Percentiles rank a stretch among this genome's conserved stretches.
phyloP scores from a whole-genome alignment of 2,329 filamentous ascomycete genomes.

The Talaromyces sp. region DNA sequence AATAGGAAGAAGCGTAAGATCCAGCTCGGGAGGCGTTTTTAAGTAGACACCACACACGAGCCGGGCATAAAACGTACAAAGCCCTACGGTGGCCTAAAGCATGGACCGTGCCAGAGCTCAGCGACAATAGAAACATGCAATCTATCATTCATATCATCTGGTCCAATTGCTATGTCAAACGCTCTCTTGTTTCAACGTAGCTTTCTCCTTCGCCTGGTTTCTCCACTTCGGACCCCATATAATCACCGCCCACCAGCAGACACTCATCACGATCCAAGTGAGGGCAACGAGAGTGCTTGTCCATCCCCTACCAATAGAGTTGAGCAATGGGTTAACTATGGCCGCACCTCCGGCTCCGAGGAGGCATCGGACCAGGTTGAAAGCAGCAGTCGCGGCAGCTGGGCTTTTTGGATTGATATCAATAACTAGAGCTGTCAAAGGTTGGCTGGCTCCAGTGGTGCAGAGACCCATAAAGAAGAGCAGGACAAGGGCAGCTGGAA shows the following conservation, averaged over 20 bases:
- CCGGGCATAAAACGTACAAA: no score
- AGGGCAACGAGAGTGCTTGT: conserved; percentile 20
- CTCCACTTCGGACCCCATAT: conserved; percentile 16
- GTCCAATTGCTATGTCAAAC: background rate
- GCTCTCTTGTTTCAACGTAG: background rate
- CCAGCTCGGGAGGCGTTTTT: no score
- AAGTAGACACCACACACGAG: no score
- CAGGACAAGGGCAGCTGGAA: conserved; percentile 33
- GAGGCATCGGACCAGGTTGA: conserved; percentile 40
- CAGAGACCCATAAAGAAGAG: conserved; percentile 36
- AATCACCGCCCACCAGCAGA: conserved; percentile 19
- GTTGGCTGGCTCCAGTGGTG: conserved; percentile 21
- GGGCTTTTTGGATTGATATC: conserved; percentile 30
- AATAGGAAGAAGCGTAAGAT: no score
- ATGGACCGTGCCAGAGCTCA: no score
- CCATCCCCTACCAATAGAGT: conserved; percentile 24
- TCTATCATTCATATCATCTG: no score
- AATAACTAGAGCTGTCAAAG: background rate
- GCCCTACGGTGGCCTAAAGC: no score
- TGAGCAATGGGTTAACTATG: conserved; percentile 18
- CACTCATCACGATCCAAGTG: conserved; percentile 19
- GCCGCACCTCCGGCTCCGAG: conserved; percentile 38
- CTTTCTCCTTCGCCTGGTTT: background rate
- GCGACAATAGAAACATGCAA: no score
- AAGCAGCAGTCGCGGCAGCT: conserved; percentile 40